Percentiles rank a stretch among this genome's conserved stretches.
phyloP scores from a whole-genome alignment of 2,329 filamentous ascomycete species.

The Pseudomassariella vexata region DNA sequence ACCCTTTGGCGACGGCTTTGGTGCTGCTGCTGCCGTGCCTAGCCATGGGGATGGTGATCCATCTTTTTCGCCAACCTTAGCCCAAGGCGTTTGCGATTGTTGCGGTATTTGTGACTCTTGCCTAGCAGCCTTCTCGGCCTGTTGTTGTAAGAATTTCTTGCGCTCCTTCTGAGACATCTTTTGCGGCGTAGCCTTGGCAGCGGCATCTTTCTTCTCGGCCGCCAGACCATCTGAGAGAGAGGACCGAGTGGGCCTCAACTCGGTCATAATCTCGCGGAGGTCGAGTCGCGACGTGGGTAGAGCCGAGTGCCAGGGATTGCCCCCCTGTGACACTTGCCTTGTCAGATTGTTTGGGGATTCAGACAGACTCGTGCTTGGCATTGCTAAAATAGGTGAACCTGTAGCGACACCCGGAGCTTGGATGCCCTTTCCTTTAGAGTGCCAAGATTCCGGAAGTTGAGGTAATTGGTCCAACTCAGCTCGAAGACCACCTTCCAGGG shows the following conservation, averaged over 20 bases:
- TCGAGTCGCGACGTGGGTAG: slow-evolving; percentile 61
- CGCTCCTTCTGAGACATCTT: slow-evolving; percentile 90
- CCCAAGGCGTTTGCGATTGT: slow-evolving; percentile 38
- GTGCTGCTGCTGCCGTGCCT: slow-evolving; percentile 37
- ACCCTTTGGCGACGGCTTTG: slow-evolving; percentile 46
- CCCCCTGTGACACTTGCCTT: slow-evolving; percentile 13
- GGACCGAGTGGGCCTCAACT: slow-evolving; percentile 43
- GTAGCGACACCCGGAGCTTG: slow-evolving; percentile 10
- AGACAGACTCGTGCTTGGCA: slow-evolving; percentile 6
- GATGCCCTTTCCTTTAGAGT: slow-evolving; percentile 30
- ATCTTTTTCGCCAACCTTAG: slow-evolving; percentile 33
- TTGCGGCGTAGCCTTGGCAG: slow-evolving; percentile 30
- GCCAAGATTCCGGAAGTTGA: slow-evolving; percentile 29
- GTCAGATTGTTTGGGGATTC: slow-evolving; percentile 7
- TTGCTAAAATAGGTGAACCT: too few relatives aligned
- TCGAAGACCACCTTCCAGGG: slow-evolving; percentile 9
- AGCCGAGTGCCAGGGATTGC: slow-evolving; percentile 45
- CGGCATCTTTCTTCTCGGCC: slow-evolving; percentile 42
- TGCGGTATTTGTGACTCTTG: slow-evolving; percentile 26
- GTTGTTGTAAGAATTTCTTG: slow-evolving; percentile 72
- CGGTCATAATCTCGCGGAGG: slow-evolving; percentile 70
- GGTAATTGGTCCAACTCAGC: slow-evolving; percentile 24
- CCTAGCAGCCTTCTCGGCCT: slow-evolving; percentile 40
- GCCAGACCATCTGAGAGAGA: slow-evolving; percentile 49
- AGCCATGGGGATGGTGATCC: slow-evolving; percentile 69